phyloP scores from a whole-genome alignment of 176 grass and related monocot species.

The Oryza australiensis region DNA sequence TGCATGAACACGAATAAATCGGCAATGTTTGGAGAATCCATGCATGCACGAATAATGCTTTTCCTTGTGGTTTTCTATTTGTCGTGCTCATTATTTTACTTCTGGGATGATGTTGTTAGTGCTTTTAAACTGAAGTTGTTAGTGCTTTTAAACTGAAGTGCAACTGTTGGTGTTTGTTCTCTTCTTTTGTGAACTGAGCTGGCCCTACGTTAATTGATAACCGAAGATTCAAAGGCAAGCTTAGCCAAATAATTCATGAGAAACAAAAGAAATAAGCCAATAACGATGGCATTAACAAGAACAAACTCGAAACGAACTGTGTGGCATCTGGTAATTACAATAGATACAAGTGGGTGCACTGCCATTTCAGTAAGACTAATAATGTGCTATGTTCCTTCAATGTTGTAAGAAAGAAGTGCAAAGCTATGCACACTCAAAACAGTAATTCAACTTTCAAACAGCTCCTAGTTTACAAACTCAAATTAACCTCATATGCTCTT shows the following conservation, averaged over 20 bases:
- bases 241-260: neutral
- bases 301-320: neutral
- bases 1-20: neutral
- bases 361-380: neutral
- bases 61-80: neutral
- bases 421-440: neutral
- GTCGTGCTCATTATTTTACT: neutral
- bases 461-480: neutral
- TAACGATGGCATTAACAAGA: neutral
- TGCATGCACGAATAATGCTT: too few relatives aligned
- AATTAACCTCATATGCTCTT: neutral
- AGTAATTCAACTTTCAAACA: neutral
- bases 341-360: neutral
- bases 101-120: neutral
- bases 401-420: neutral
- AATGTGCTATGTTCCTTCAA: neutral
- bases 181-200: neutral
- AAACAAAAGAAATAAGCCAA: neutral
- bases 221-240: neutral
- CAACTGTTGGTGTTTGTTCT: neutral
- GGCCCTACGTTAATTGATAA: neutral
- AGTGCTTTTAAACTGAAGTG: too few relatives aligned
- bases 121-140: too few relatives aligned
- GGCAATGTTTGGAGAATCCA: neutral
- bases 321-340: neutral